Base-by-base conservation (phyloP, 2,329 filamentous ascomycete genomes). In the Aspergillus felis region DNA sequence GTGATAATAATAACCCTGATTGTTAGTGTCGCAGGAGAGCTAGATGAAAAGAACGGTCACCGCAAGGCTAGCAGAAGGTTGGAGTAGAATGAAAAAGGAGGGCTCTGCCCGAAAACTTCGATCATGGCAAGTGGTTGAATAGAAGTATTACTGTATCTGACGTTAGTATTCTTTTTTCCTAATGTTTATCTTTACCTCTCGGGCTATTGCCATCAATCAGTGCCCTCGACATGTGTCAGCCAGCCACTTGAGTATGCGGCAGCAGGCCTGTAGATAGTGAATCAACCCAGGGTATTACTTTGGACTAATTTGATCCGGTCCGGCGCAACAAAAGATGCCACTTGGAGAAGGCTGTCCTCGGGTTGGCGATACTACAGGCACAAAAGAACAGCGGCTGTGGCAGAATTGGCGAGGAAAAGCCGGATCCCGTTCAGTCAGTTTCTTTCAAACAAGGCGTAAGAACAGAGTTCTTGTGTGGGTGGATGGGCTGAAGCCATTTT, bases 301-400 rank as follows among this genome's bases (percentile, higher is more conserved):
- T 47, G 44, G 38, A 22, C 24, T 38, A 38, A 38, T 14, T 17
- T 38, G 32, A 38, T 38, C 32, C 14, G 32, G 32, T 17, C 32
- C 14, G 32, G 32, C 12, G 32, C 32, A 17, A 38, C 32, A 7
- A 17, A 14, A 38, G 32, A 17, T 35, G 32, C 32, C 32, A 38
- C 6, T n/a, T 17, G 32, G 5, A 17, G 32, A 38, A 38, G 32
- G 32, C 32, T 38, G 32, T 38, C 14, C 32, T 49, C 35, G 20
- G 42, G 56, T 55, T 63, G 57, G 61, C 55, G 62, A 59, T 56
- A 64, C 64, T 66, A 66, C 64, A 66, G 58, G 56, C 53, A 52
- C 49, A 53, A 64, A 60, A 58, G 52, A 57, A 60, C 57, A 47
- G 51, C 50, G 48, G 54, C 50, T 59, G 62, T 61, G 61, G 59